Evolutionary conservation across 768 basidiomycete species (phyloP).

Genomic region (Lactifluus volemus): DNA sequence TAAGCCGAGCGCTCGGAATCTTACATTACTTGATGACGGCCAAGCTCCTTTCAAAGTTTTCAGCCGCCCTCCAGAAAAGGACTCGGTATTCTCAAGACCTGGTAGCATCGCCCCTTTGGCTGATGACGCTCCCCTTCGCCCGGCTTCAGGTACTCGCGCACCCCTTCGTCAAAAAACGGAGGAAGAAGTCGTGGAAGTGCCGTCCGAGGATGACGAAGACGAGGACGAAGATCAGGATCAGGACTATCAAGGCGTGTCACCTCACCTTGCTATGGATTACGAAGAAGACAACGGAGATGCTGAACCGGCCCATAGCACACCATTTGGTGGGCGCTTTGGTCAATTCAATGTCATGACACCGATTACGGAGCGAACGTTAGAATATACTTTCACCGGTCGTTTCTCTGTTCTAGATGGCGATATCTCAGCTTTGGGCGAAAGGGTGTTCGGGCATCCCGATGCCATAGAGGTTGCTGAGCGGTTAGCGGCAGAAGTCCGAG

Average conservation of each 20-base stretch:
- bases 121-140: constrained; percentile 19
- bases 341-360: constrained; percentile 94
- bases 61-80: constrained; percentile 49
- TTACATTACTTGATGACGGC: constrained; percentile 33
- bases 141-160: constrained; percentile 19
- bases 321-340: constrained; percentile 69
- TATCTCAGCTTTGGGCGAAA: constrained; percentile 21
- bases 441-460: constrained; percentile 24
- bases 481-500: constrained; percentile 38
- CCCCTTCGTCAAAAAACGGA: constrained; percentile 16
- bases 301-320: constrained; percentile 28
- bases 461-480: constrained; percentile 46
- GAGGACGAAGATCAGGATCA: constrained; percentile 16
- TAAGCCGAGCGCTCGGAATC: constrained; percentile 18
- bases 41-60: constrained; percentile 52
- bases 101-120: constrained; percentile 33
- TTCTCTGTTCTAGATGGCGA: constrained; percentile 26
- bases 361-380: constrained; percentile 90
- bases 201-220: constrained; percentile 25
- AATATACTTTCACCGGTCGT: constrained; percentile 64
- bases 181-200: constrained; percentile 5
- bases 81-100: constrained; percentile 21
- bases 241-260: constrained; percentile 7
- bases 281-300: constrained; percentile 22
- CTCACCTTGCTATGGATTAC: constrained; percentile 4